A percentile compares a stretch with the other conserved stretches of the same genome.
phyloP scores from a whole-genome alignment of 2,329 filamentous ascomycete genomes.

The Calonectria honghensis region DNA sequence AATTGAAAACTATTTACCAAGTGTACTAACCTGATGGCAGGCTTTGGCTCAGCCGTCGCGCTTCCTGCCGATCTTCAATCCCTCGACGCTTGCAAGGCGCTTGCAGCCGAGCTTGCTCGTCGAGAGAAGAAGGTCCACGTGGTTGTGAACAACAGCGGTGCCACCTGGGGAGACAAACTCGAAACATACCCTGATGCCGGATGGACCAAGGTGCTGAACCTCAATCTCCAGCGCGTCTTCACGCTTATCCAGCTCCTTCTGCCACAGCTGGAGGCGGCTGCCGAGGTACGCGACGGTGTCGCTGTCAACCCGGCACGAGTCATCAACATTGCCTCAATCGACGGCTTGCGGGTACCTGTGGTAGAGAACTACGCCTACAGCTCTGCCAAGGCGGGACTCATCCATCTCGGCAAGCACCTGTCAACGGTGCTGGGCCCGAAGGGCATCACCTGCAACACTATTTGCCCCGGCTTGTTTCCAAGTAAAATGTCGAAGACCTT shows the following conservation, averaged over 20 bases:
- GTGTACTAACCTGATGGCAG: constrained; percentile 51
- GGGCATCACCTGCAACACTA: constrained; percentile 78
- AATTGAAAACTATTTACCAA: neutral
- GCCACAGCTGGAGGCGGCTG: constrained; percentile 70
- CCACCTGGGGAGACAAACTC: constrained; percentile 77
- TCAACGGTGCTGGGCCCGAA: constrained; percentile 76
- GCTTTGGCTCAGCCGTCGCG: constrained; percentile 69
- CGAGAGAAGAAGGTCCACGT: constrained; percentile 74
- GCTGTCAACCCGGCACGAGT: constrained; percentile 71
- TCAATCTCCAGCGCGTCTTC: constrained; percentile 82
- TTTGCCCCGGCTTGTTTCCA: constrained; percentile 83
- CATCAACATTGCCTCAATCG: constrained; percentile 80
- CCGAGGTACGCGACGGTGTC: constrained; percentile 59
- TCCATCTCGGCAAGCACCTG: constrained; percentile 77
- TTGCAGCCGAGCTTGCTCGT: constrained; percentile 71
- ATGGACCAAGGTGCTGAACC: constrained; percentile 76
- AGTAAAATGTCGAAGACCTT: constrained; percentile 81
- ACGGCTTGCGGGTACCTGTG: constrained; percentile 76
- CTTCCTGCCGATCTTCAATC: constrained; percentile 80
- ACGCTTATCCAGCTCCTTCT: constrained; percentile 78
- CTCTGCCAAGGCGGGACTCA: constrained; percentile 78
- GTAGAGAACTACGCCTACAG: constrained; percentile 77
- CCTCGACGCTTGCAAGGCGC: constrained; percentile 71
- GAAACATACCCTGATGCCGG: constrained; percentile 75
- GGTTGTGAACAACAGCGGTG: constrained; percentile 80